Conservation (phyloP, 2,329 filamentous ascomycete genomes). For the Verticillium isaacii region DNA sequence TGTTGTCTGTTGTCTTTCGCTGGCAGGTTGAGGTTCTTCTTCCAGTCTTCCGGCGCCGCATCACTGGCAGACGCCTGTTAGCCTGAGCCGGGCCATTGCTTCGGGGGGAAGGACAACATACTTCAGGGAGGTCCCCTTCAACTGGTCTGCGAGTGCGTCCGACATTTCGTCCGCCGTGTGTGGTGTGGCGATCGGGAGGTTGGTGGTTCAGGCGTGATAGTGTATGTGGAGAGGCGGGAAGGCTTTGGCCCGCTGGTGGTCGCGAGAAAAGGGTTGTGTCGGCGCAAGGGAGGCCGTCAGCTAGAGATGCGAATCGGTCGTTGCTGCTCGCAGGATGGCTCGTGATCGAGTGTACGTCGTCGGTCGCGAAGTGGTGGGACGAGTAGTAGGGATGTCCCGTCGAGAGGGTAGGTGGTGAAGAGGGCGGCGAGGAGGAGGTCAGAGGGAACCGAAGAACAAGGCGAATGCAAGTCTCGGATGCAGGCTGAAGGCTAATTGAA, state of each 20-base stretch:
- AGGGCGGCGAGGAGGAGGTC: background rate
- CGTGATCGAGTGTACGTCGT: background rate
- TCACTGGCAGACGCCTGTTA: conserved; percentile 40
- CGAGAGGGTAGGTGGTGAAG: background rate
- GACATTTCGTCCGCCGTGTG: conserved; percentile 25
- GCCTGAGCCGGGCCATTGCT: conserved; percentile 14
- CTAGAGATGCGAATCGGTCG: background rate
- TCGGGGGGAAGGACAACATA: conserved; percentile 16
- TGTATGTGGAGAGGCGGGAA: background rate
- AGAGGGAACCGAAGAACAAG: background rate
- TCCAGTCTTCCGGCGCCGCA: conserved; percentile 62
- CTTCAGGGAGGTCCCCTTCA: conserved; percentile 36
- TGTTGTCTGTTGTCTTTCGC: conserved; percentile 72
- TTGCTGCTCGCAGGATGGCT: background rate
- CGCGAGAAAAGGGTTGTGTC: background rate
- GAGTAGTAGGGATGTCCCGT: background rate
- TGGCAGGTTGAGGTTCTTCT: conserved; percentile 66
- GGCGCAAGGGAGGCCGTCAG: background rate
- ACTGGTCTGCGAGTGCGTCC: conserved; percentile 40
- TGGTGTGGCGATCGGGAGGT: background rate
- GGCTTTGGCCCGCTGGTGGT: background rate
- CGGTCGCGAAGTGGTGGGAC: background rate
- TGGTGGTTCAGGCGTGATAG: background rate
- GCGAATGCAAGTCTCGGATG: background rate
- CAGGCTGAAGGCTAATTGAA: background rate